Percentiles rank a stretch among this genome's conserved stretches.
phyloP scores from a whole-genome alignment of 345 rosid genomes.

The Syzygium grande region DNA sequence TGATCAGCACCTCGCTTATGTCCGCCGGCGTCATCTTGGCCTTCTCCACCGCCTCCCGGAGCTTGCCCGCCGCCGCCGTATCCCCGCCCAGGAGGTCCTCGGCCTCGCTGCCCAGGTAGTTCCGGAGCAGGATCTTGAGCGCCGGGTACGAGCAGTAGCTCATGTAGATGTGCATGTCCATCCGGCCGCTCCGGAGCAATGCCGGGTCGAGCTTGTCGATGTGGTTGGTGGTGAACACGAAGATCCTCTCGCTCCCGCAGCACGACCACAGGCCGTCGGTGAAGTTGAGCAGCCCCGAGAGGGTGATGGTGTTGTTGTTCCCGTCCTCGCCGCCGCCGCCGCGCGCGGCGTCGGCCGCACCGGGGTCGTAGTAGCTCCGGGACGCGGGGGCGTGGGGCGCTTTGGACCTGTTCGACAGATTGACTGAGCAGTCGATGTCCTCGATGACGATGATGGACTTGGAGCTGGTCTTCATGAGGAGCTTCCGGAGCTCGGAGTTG shows the following conservation, averaged over 20 bases:
- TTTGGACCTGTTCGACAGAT: slow-evolving; percentile 58
- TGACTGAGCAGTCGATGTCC: slow-evolving; percentile 86
- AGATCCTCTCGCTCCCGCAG: slow-evolving; percentile 94
- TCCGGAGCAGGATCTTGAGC: slow-evolving; percentile 58
- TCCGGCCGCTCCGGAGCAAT: slow-evolving; percentile 82
- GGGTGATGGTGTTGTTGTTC: slow-evolving; percentile 45
- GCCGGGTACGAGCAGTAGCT: slow-evolving; percentile 64
- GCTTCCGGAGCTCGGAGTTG: slow-evolving; percentile 76
- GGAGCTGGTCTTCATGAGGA: slow-evolving; percentile 84
- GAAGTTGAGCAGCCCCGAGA: slow-evolving; percentile 89
- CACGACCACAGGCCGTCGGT: slow-evolving; percentile 98
- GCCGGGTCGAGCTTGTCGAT: slow-evolving; percentile 89
- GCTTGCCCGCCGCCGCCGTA: slow-evolving; percentile 18
- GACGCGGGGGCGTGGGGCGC: neutral
- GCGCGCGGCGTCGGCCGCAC: slow-evolving; percentile 20
- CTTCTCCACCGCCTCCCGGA: slow-evolving; percentile 37
- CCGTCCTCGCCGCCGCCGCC: slow-evolving; percentile 27
- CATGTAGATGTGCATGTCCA: slow-evolving; percentile 97
- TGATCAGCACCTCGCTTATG: slow-evolving; percentile 73
- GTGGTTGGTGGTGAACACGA: slow-evolving; percentile 91
- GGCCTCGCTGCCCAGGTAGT: slow-evolving; percentile 48
- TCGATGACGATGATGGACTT: slow-evolving; percentile 90
- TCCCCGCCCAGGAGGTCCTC: slow-evolving; percentile 10
- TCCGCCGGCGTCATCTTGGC: slow-evolving; percentile 97
- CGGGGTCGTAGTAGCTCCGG: slow-evolving; percentile 25